A percentile compares a stretch with the other conserved stretches of the same genome.
phyloP scores from a whole-genome alignment of 2,329 filamentous ascomycete genomes.

The Penicillium sp. region DNA sequence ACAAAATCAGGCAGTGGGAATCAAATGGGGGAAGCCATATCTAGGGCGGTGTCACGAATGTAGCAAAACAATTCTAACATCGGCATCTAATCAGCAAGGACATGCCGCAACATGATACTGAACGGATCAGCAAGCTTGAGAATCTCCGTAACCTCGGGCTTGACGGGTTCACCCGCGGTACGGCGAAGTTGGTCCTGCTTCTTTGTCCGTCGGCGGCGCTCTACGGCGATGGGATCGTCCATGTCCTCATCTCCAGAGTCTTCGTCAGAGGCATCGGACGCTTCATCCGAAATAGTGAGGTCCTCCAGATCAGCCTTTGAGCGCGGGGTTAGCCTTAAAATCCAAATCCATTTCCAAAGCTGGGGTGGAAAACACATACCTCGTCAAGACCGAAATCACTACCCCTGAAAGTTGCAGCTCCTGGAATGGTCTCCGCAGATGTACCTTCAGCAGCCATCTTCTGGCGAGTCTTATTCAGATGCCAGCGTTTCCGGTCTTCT shows the following conservation, averaged over 20 bases:
- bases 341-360: neutral
- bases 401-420: slow-evolving; percentile 62
- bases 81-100: slow-evolving; percentile 65
- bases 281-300: slow-evolving; percentile 73
- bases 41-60: slow-evolving; percentile 5
- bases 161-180: slow-evolving; percentile 77
- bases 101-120: slow-evolving; percentile 73
- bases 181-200: slow-evolving; percentile 76
- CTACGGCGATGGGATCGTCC: slow-evolving; percentile 77
- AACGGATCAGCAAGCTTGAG: slow-evolving; percentile 78
- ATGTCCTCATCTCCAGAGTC: slow-evolving; percentile 73
- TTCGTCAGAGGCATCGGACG: slow-evolving; percentile 61
- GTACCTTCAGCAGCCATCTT: slow-evolving; percentile 91
- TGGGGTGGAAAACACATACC: slow-evolving; percentile 42
- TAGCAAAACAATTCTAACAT: neutral
- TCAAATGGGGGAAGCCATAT: neutral
- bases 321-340: slow-evolving; percentile 12
- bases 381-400: slow-evolving; percentile 88
- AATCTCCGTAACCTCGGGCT: slow-evolving; percentile 75
- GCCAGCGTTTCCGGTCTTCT: slow-evolving; percentile 94
- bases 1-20: neutral
- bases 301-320: slow-evolving; percentile 71
- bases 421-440: slow-evolving; percentile 50
- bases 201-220: slow-evolving; percentile 72
- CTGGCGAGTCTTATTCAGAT: slow-evolving; percentile 93